Base-by-base conservation (phyloP, 257 asterid genomes). In the Jaltomata sinuosa region DNA sequence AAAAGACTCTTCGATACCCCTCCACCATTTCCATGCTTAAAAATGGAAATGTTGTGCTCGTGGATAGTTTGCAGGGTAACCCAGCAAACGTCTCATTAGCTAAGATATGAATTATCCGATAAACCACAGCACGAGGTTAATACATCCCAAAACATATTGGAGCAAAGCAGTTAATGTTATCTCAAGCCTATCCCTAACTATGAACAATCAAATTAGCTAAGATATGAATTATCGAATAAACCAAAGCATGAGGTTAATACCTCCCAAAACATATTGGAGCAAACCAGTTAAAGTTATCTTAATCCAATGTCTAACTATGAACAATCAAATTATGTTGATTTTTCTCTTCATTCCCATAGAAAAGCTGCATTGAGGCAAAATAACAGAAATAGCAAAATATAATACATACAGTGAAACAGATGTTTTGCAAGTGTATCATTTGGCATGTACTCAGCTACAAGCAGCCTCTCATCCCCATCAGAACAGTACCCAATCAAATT, bases 391-490 rank as follows among this genome's bases (percentile, higher is more conserved):
- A 55, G 25, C 0, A 68, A 54, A 85, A 8, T 90, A 52, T 90
- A 94, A 94, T n/a, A 95, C 96, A 61, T 93, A 95, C 98, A 95
- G 88, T 95, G 98, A 89, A 94, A 95, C 68, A 95, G 90, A 91
- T 95, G 99, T 89, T 94, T 96, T 15, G 98, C 98, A 50, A 96
- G 99, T 29, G 99, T 94, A 92, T 96, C 98, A 84, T 96, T 96
- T 2, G 98, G 97, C 98, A 96, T 94, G 88, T 91, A 96, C 85
- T 96, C 99, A 34, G 98, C 97, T 25, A 96, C 98, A 36, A 94
- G 97, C 88, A 96, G 85, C 92, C 99, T 93, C 91, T 96, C 99
- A 86, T 96, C 98, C 61, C 98, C 99, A 79, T 96, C 98, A 85
- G 98, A 93, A 81, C 99, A 96, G 85, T 96, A 96, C 59, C 98